Conservation (phyloP, 306 rosid species). For the Rosa multiflora region DNA sequence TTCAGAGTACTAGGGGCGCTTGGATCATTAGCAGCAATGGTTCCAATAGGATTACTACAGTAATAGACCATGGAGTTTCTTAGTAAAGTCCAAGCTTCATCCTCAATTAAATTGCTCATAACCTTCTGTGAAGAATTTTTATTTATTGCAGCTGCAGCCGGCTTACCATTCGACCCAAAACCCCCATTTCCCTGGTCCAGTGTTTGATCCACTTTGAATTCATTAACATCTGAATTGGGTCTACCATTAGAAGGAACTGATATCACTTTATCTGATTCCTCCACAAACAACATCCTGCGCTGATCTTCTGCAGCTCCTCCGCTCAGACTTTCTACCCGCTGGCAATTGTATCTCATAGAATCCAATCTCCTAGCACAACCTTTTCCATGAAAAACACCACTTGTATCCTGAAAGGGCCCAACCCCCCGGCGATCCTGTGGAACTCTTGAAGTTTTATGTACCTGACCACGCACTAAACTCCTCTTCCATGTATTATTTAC, state of each 20-base stretch:
- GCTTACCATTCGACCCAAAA: constrained; percentile 16
- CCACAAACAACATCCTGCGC: constrained; percentile 12
- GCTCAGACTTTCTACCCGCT: constrained; percentile 15
- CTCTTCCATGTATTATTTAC: constrained; percentile 18
- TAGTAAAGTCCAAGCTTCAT: constrained; percentile 63
- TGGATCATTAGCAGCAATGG: constrained; percentile 68
- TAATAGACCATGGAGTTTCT: constrained; percentile 51
- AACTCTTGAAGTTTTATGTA: constrained; percentile 19
- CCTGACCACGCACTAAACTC: constrained; percentile 20
- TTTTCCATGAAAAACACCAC: constrained; percentile 20
- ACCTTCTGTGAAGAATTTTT: constrained; percentile 12
- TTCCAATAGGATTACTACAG: constrained; percentile 55
- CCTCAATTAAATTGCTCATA: constrained; percentile 34
- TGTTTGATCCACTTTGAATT: constrained; percentile 14
- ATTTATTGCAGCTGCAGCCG: constrained; percentile 16
- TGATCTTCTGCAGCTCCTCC: constrained; percentile 27
- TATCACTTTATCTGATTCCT: constrained; percentile 3
- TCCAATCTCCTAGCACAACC: constrained; percentile 20
- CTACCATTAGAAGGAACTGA: constrained; percentile 24
- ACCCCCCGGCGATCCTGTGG: constrained; percentile 12
- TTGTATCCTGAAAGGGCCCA: constrained; percentile 1
- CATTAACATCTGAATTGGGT: constrained; percentile 18
- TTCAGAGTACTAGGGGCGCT: constrained; percentile 38
- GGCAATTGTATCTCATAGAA: constrained; percentile 37
- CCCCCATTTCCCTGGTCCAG: constrained; percentile 26